These are phyloP conservation scores for Uncinocarpus reesii DNA, from an alignment of 2,329 filamentous ascomycete species.

Conservation along the genomic window DNA sequence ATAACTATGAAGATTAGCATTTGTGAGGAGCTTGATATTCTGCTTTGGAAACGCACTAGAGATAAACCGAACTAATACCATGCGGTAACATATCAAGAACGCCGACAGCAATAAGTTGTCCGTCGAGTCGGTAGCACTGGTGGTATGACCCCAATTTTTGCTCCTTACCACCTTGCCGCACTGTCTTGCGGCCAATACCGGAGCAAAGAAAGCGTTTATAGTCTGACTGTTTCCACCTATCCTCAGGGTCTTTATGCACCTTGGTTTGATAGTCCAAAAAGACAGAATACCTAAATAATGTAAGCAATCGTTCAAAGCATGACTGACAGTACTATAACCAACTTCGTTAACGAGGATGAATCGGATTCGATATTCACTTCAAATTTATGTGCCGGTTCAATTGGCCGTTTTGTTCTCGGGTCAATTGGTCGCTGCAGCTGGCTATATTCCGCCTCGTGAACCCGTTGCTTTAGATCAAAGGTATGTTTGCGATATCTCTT, in stretches of 20 bases:
- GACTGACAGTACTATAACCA: conserved; percentile 15
- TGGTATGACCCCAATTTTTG: conserved; percentile 42
- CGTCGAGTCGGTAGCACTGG: conserved; percentile 43
- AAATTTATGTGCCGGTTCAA: conserved; percentile 42
- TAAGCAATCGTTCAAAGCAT: background rate
- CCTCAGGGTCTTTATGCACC: conserved; percentile 38
- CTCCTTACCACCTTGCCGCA: conserved; percentile 29
- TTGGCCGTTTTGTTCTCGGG: conserved; percentile 33
- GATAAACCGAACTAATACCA: conserved; percentile 42
- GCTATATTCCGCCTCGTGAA: conserved; percentile 38
- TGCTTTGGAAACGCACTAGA: conserved; percentile 30
- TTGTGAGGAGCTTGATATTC: background rate
- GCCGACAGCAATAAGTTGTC: conserved; percentile 40
- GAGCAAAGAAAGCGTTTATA: conserved; percentile 42
- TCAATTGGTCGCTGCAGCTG: conserved; percentile 36
- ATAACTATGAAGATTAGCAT: conserved; percentile 35
- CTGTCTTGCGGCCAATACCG: conserved; percentile 34
- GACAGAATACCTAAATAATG: conserved; percentile 32
- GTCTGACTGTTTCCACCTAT: conserved; percentile 35
- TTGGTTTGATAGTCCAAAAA: conserved; percentile 40
- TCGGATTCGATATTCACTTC: conserved; percentile 41
- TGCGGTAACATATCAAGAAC: conserved; percentile 40
- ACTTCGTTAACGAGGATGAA: conserved; percentile 39
- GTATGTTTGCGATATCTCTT: conserved; percentile 35
- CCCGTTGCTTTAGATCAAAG: conserved; percentile 35